A percentile compares a stretch with the other conserved stretches of the same genome.
Conservation (phyloP, 306 rosid species). For the Quercus ilex region DNA sequence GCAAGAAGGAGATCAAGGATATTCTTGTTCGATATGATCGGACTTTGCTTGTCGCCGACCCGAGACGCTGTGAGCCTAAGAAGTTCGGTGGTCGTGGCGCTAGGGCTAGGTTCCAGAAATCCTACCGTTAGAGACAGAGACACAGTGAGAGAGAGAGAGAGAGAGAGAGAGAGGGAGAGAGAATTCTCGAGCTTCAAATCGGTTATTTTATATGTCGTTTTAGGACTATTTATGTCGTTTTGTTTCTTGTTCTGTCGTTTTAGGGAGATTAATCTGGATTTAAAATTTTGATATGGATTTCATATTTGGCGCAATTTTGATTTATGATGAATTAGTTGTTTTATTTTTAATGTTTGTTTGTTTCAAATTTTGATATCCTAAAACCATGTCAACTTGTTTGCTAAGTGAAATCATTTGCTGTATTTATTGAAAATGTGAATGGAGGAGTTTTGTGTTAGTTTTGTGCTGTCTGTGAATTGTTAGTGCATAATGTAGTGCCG, state of each 20-base stretch:
- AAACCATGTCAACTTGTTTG: too few species aligned
- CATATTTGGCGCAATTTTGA: neutral
- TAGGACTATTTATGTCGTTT: neutral
- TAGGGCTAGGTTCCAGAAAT: slow-evolving; percentile 56
- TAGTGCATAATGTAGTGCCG: too few species aligned
- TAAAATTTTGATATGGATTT: neutral
- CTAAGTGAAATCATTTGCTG: too few species aligned
- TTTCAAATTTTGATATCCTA: too few species aligned
- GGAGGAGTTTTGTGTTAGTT: too few species aligned
- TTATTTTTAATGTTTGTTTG: too few species aligned
- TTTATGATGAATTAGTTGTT: neutral
- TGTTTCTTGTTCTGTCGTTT: neutral
- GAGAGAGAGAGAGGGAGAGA: too few species aligned
- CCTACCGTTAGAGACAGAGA: slow-evolving; percentile 38
- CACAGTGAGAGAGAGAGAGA: too few species aligned
- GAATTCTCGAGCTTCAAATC: neutral
- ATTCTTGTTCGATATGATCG: slow-evolving; percentile 43
- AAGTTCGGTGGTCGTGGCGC: slow-evolving; percentile 62
- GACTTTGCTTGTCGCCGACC: slow-evolving; percentile 49
- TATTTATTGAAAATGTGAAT: too few species aligned
- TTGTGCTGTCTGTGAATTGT: too few species aligned
- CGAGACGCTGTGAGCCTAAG: slow-evolving; percentile 60
- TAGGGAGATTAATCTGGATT: neutral
- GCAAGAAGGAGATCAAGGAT: slow-evolving; percentile 56
- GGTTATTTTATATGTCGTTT: neutral